These are phyloP conservation scores for Calocera cornea DNA, from an alignment of 768 basidiomycete genomes.

Conservation along the genomic window DNA sequence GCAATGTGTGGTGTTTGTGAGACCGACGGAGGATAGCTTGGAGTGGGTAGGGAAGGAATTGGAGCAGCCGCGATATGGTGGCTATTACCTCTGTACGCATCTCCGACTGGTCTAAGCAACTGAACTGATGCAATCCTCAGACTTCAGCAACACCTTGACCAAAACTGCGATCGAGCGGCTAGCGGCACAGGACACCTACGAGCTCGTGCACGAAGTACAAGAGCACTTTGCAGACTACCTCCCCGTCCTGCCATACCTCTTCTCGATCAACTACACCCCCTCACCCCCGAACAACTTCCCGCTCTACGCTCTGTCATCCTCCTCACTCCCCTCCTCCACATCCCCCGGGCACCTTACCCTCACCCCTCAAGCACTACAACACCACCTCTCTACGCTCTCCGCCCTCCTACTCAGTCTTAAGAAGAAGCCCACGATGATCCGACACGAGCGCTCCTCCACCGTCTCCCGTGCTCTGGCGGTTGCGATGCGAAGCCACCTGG, in stretches of 20 bases:
- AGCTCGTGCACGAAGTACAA: slow-evolving; percentile 96
- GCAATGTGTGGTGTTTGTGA: slow-evolving; percentile 91
- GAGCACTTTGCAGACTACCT: slow-evolving; percentile 98
- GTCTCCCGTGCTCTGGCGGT: slow-evolving; percentile 8
- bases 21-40: slow-evolving; percentile 68
- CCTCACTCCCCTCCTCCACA: slow-evolving; percentile 1
- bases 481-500: neutral
- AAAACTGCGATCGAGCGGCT: slow-evolving; percentile 85
- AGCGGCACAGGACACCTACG: slow-evolving; percentile 88
- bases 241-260: slow-evolving; percentile 71
- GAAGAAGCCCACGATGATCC: slow-evolving; percentile 78
- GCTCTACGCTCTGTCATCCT: neutral
- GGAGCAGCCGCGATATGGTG: slow-evolving; percentile 83
- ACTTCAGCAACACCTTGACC: slow-evolving; percentile 87
- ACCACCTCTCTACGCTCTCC: slow-evolving; percentile 65
- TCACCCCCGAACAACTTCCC: slow-evolving; percentile 27
- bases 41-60: slow-evolving; percentile 74
- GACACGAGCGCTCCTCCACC: slow-evolving; percentile 55
- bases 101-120: slow-evolving; percentile 24
- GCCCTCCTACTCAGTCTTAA: slow-evolving; percentile 85
- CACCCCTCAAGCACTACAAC: slow-evolving; percentile 47
- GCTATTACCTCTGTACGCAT: slow-evolving; percentile 96
- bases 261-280: slow-evolving; percentile 72
- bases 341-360: neutral
- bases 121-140: slow-evolving; percentile 29